phyloP scores from a whole-genome alignment of 1,284 basidiomycete species.

The Pseudozyma tsukubaensis region DNA sequence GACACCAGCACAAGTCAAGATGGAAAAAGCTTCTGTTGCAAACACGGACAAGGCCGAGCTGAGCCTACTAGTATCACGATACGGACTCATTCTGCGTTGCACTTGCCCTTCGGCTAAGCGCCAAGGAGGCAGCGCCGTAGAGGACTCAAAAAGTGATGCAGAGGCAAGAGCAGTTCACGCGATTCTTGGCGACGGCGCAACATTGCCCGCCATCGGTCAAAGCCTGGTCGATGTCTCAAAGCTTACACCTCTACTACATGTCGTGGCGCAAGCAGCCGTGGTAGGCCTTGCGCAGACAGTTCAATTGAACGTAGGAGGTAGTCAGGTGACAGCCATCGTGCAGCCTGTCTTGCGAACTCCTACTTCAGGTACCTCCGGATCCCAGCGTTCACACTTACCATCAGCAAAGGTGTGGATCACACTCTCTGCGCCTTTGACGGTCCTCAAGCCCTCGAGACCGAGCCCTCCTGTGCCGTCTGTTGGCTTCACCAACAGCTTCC shows the following conservation, averaged over 20 bases:
- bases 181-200: constrained; percentile 9
- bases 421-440: not conserved
- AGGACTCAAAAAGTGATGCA: not conserved
- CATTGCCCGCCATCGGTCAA: constrained; percentile 12
- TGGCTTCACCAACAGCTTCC: constrained; percentile 3
- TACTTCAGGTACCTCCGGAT: not conserved
- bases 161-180: constrained; percentile 7
- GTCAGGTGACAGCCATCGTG: constrained; percentile 13
- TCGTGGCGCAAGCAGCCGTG: constrained; percentile 27
- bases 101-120: not conserved
- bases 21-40: not conserved
- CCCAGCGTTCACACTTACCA: not conserved
- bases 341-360: constrained; percentile 23
- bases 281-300: constrained; percentile 25
- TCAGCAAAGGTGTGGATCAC: constrained; percentile 33
- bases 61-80: constrained; percentile 28
- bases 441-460: not conserved
- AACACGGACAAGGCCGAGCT: constrained; percentile 5
- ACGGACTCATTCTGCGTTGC: constrained; percentile 21
- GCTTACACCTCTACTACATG: constrained; percentile 26
- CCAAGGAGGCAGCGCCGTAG: not conserved
- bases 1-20: not conserved
- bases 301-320: constrained; percentile 1
- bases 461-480: not conserved
- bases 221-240: constrained; percentile 24